Conservation (phyloP, 1,284 basidiomycete species). For the Termitomyces sp. region DNA sequence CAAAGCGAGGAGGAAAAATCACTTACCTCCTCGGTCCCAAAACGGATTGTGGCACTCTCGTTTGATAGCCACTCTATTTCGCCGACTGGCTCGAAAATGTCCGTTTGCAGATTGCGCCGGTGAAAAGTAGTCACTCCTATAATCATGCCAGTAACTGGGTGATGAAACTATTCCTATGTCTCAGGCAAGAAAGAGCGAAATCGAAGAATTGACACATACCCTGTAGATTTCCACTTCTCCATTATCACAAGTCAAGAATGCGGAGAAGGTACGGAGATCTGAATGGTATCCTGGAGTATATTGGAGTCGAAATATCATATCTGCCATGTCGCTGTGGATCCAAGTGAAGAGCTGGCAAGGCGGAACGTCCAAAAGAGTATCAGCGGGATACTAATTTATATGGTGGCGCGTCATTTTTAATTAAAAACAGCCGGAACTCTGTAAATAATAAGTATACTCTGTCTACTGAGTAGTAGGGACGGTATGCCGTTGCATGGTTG, state of each 20-base stretch:
- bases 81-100: slow-evolving; percentile 47
- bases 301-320: slow-evolving; percentile 40
- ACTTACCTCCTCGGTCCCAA: slow-evolving; percentile 45
- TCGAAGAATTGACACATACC: slow-evolving; percentile 23
- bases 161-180: slow-evolving; percentile 40
- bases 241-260: slow-evolving; percentile 29
- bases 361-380: background rate
- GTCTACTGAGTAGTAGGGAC: background rate
- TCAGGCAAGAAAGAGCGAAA: background rate
- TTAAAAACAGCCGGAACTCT: background rate
- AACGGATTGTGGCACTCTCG: slow-evolving; percentile 41
- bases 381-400: background rate
- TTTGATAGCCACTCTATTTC: slow-evolving; percentile 48
- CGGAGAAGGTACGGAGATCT: slow-evolving; percentile 43
- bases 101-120: slow-evolving; percentile 41
- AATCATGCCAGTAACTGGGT: slow-evolving; percentile 42
- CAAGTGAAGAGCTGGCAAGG: background rate
- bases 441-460: background rate
- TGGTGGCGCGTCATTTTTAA: background rate
- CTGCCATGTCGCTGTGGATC: slow-evolving; percentile 11
- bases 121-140: slow-evolving; percentile 45
- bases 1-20: background rate
- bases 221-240: slow-evolving; percentile 44
- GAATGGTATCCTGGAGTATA: slow-evolving; percentile 29
- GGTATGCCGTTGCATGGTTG: background rate